Conservation (phyloP, 192 early-diverging fungal genomes). For the Linnemannia schmuckeri region DNA sequence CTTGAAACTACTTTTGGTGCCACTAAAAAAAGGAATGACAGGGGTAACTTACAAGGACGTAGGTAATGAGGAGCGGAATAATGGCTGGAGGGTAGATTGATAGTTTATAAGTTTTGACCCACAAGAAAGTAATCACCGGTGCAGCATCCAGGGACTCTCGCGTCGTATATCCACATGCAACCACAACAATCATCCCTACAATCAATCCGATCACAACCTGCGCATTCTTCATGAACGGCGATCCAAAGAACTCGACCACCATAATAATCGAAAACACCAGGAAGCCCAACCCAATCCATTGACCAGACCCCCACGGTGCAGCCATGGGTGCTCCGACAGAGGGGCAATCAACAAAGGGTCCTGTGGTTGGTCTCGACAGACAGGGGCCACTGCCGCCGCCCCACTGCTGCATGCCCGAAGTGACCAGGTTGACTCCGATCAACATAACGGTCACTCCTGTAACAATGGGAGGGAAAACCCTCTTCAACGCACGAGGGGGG, state of each 20-base stretch:
- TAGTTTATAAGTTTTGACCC: conserved; percentile 62
- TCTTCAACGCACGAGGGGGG: conserved; percentile 61
- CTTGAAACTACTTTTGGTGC: neutral
- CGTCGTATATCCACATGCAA: conserved; percentile 62
- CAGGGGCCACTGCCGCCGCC: conserved; percentile 65
- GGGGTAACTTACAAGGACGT: conserved; percentile 32
- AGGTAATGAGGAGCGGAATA: conserved; percentile 64
- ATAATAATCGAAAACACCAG: conserved; percentile 61
- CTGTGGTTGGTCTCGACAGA: conserved; percentile 48
- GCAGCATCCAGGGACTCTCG: conserved; percentile 55
- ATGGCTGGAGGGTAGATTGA: conserved; percentile 63
- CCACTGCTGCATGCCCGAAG: conserved; percentile 62
- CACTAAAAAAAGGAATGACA: neutral
- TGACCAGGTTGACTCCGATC: conserved; percentile 61
- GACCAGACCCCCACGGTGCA: conserved; percentile 63
- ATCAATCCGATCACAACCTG: conserved; percentile 64
- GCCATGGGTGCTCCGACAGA: conserved; percentile 57
- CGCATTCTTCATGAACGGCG: conserved; percentile 69
- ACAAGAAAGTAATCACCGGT: conserved; percentile 64
- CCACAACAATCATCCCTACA: conserved; percentile 67
- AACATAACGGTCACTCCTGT: conserved; percentile 64
- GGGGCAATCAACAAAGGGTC: conserved; percentile 62
- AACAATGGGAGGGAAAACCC: conserved; percentile 68
- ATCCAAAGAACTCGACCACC: conserved; percentile 66
- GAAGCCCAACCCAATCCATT: conserved; percentile 66